Percentiles rank a stretch among this genome's conserved stretches.
These are phyloP conservation scores for Mediolabrus comicus DNA, from an alignment of 108 stramenopile species.

Conservation along the genomic window DNA sequence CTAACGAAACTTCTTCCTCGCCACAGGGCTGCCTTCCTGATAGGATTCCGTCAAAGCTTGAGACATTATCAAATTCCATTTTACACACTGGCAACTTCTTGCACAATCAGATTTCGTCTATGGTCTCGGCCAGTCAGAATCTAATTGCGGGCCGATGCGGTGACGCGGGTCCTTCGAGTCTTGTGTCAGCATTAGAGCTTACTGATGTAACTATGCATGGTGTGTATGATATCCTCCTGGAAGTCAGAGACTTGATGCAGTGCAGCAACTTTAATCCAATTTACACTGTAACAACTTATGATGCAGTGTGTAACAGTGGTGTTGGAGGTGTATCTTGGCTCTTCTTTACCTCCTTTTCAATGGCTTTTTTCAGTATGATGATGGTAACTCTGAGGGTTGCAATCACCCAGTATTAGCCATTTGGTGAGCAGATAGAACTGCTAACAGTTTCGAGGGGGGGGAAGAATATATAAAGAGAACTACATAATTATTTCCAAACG, in stretches of 20 bases:
- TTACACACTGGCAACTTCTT: slow-evolving; percentile 2
- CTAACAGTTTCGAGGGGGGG: no score
- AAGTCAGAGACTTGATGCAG: slow-evolving; percentile 15
- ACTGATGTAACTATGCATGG: slow-evolving; percentile 15
- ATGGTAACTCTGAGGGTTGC: slow-evolving; percentile 35
- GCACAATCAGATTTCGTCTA: slow-evolving; percentile 6
- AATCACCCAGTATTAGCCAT: slow-evolving; percentile 8
- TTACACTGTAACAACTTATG: slow-evolving; percentile 18
- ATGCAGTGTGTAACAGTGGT: slow-evolving; percentile 31
- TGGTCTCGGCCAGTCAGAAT: neutral
- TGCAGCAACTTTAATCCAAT: slow-evolving; percentile 33
- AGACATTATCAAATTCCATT: slow-evolving; percentile 3
- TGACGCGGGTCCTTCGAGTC: slow-evolving; percentile 7
- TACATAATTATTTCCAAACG: no score
- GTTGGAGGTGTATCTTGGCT: slow-evolving; percentile 31
- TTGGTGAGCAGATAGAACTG: no score
- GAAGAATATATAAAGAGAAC: no score
- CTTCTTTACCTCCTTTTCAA: slow-evolving; percentile 22
- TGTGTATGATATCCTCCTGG: slow-evolving; percentile 6
- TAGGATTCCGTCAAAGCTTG: slow-evolving; percentile 11
- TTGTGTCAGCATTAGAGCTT: slow-evolving; percentile 15
- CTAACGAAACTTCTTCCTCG: neutral
- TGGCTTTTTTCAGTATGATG: slow-evolving; percentile 32
- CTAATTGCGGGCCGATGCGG: slow-evolving; percentile 10
- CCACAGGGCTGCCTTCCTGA: slow-evolving; percentile 29